These are phyloP conservation scores for Entoloma clypeatum DNA, from an alignment of 1,284 basidiomycete genomes.

Conservation along the genomic window DNA sequence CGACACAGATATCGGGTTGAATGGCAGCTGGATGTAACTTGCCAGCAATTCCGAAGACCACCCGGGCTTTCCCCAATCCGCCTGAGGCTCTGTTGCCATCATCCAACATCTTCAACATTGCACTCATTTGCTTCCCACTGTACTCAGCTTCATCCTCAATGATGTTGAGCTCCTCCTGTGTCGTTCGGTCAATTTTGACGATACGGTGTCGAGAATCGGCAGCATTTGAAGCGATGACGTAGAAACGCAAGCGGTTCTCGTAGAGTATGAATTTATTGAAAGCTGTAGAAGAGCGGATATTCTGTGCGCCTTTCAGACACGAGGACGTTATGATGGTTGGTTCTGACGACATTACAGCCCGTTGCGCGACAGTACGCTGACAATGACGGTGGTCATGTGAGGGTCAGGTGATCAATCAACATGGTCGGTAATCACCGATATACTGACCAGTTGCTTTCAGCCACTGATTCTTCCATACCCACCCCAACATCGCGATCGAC, in stretches of 20 bases:
- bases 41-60: slow-evolving; percentile 81
- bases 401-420: no score
- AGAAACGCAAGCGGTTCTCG: slow-evolving; percentile 86
- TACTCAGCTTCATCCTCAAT: slow-evolving; percentile 88
- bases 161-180: slow-evolving; percentile 68
- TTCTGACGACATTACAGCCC: no score
- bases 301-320: no score
- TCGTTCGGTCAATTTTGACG: slow-evolving; percentile 87
- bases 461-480: slow-evolving; percentile 7
- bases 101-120: slow-evolving; percentile 90
- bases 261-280: slow-evolving; percentile 91
- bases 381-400: no score
- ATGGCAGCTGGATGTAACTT: slow-evolving; percentile 21
- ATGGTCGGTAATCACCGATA: no score
- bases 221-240: slow-evolving; percentile 83
- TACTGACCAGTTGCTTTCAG: no score
- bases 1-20: neutral
- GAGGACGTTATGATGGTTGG: no score
- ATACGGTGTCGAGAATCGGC: slow-evolving; percentile 84
- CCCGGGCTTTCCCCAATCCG: slow-evolving; percentile 78
- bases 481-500: slow-evolving; percentile 34
- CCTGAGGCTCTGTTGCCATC: slow-evolving; percentile 90
- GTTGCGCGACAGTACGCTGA: no score
- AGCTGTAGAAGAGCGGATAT: slow-evolving; percentile 33
- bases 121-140: slow-evolving; percentile 83